A percentile compares a stretch with the other conserved stretches of the same genome.
Conservation (phyloP, 2,329 filamentous ascomycete species). For the Celoporthe dispersa region DNA sequence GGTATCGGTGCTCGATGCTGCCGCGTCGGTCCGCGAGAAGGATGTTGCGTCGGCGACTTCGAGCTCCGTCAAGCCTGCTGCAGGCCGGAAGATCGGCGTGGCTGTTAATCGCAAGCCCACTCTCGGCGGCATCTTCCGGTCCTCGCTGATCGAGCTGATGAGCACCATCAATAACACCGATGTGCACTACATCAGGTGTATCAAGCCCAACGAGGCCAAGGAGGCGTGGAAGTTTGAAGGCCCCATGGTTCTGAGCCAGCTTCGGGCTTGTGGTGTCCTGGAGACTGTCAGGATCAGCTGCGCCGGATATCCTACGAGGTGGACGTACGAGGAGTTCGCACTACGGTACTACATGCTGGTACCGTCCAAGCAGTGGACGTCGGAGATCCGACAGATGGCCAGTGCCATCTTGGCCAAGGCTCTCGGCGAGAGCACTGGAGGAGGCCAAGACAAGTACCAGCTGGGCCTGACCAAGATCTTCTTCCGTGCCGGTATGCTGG, state of each 20-base stretch:
- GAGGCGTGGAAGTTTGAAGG: conserved; percentile 98
- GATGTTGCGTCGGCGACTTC: conserved; percentile 69
- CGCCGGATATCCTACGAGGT: conserved; percentile 94
- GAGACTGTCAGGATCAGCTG: conserved; percentile 98
- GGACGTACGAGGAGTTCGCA: conserved; percentile 99
- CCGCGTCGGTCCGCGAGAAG: conserved; percentile 86
- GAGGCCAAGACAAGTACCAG: conserved; percentile 91
- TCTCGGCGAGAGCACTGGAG: conserved; percentile 74
- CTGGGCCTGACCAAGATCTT: conserved; percentile 98
- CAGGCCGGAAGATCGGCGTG: conserved; percentile 85
- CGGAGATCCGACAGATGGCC: conserved; percentile 92
- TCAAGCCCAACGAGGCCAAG: conserved; percentile 98
- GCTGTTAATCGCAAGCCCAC: conserved; percentile 96
- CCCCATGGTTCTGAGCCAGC: conserved; percentile 96
- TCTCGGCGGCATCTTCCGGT: conserved; percentile 97
- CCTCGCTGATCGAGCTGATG: conserved; percentile 97
- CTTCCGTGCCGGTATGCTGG: conserved; percentile 98
- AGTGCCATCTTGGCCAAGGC: conserved; percentile 90
- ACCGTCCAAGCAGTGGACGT: conserved; percentile 85
- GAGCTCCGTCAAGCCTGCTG: conserved; percentile 77
- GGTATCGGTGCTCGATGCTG: conserved; percentile 80
- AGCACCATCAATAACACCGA: conserved; percentile 96
- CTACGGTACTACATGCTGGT: conserved; percentile 98
- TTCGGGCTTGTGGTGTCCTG: conserved; percentile 97
- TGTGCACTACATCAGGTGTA: conserved; percentile 98